Percentiles rank a stretch among this genome's conserved stretches.
These are phyloP conservation scores for Aegilops sharonensis DNA, from an alignment of 176 grass and related monocot species.

Conservation along the genomic window DNA sequence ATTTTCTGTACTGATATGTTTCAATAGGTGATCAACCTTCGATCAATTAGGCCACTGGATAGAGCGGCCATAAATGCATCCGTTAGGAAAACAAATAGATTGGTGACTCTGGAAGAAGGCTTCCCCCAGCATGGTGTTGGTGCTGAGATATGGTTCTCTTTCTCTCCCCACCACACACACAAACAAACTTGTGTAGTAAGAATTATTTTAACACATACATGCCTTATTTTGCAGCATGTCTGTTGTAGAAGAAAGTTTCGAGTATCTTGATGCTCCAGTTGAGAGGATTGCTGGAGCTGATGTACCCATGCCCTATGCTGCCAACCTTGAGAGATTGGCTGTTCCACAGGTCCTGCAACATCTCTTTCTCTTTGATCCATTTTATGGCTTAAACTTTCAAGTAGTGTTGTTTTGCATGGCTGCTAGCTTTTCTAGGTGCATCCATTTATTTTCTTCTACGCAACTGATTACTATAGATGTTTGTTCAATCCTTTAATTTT, in stretches of 20 bases:
- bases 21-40: constrained; percentile 91
- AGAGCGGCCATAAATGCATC: constrained; percentile 83
- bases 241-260: constrained; percentile 85
- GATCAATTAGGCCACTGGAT: constrained; percentile 86
- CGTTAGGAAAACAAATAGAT: constrained; percentile 92
- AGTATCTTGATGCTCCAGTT: constrained; percentile 90
- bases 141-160: constrained; percentile 85
- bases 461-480: constrained; percentile 4
- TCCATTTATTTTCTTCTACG: background rate
- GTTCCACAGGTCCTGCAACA: constrained; percentile 72
- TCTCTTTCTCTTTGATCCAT: background rate
- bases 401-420: background rate
- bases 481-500: background rate
- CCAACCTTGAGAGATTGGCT: constrained; percentile 94
- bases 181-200: background rate
- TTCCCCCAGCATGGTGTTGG: constrained; percentile 94
- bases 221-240: constrained; percentile 65
- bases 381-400: background rate
- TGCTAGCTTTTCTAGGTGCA: background rate
- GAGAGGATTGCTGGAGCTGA: constrained; percentile 94
- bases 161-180: background rate
- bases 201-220: constrained; percentile 12
- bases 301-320: constrained; percentile 95
- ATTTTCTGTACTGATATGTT: constrained; percentile 13
- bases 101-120: constrained; percentile 86